Percentiles rank a stretch among this genome's conserved stretches.
phyloP scores from a whole-genome alignment of 2,329 filamentous ascomycete genomes.

The Pseudopyricularia javanii region DNA sequence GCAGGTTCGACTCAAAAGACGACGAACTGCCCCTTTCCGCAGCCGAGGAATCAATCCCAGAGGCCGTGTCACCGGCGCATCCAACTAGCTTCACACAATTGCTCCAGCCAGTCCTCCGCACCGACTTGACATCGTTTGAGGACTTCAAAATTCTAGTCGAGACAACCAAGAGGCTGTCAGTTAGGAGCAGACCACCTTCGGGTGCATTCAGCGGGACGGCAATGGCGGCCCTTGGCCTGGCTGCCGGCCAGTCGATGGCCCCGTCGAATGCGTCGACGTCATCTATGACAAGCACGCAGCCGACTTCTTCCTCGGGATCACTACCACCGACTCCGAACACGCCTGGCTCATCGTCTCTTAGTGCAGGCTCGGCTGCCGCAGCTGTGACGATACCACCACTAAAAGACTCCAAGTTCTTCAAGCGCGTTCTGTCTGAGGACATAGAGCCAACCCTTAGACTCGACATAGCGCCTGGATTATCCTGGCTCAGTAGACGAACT shows the following conservation, averaged over 20 bases:
- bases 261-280: conserved; percentile 48
- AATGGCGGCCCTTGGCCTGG: conserved; percentile 25
- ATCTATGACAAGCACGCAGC: conserved; percentile 37
- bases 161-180: conserved; percentile 47
- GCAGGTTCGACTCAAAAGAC: conserved; percentile 51
- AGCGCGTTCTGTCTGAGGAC: conserved; percentile 76
- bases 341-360: conserved; percentile 38
- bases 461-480: conserved; percentile 79
- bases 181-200: conserved; percentile 53
- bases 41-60: conserved; percentile 21
- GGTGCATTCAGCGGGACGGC: conserved; percentile 41
- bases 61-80: conserved; percentile 38
- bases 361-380: conserved; percentile 16
- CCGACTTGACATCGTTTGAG: conserved; percentile 67
- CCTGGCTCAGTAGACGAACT: conserved; percentile 80
- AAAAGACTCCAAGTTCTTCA: conserved; percentile 91
- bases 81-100: conserved; percentile 70
- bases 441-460: conserved; percentile 88
- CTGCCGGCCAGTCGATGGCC: conserved; percentile 32
- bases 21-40: conserved; percentile 24
- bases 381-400: conserved; percentile 43
- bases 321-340: conserved; percentile 48
- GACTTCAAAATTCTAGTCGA: conserved; percentile 74
- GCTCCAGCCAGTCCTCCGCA: conserved; percentile 70
- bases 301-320: conserved; percentile 34